These are phyloP conservation scores for Aspergillus niger DNA, from an alignment of 2,329 filamentous ascomycete genomes.

Conservation along the genomic window DNA sequence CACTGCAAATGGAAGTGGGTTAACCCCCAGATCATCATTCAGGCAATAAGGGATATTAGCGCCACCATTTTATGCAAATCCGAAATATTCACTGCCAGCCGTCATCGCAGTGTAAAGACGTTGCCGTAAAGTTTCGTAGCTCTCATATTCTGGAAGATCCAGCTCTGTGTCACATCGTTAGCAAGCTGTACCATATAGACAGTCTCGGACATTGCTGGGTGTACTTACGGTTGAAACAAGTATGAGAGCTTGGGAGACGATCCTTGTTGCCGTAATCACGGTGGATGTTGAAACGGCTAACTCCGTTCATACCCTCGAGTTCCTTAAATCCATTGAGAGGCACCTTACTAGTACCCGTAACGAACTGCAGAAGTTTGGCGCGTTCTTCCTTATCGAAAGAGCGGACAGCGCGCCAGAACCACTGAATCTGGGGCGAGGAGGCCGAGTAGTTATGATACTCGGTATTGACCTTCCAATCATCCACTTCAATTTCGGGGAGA, in stretches of 20 bases:
- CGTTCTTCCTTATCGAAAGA: slow-evolving; percentile 99
- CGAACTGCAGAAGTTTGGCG: slow-evolving; percentile 94
- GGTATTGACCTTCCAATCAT: slow-evolving; percentile 99
- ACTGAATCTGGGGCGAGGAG: slow-evolving; percentile 94
- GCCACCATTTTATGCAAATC: slow-evolving; percentile 71
- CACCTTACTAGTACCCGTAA: slow-evolving; percentile 97
- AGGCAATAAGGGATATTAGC: slow-evolving; percentile 11
- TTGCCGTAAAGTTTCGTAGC: slow-evolving; percentile 83
- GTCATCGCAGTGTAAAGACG: slow-evolving; percentile 95
- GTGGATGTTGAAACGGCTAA: slow-evolving; percentile 98
- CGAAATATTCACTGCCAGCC: slow-evolving; percentile 95
- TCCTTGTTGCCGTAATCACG: slow-evolving; percentile 97
- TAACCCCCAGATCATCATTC: slow-evolving; percentile 15
- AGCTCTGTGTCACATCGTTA: slow-evolving; percentile 67
- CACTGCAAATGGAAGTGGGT: slow-evolving; percentile 11
- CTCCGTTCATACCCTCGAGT: slow-evolving; percentile 97
- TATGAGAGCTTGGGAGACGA: slow-evolving; percentile 92
- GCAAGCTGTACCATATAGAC: slow-evolving; percentile 17
- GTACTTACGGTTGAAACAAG: slow-evolving; percentile 96
- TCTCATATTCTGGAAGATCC: slow-evolving; percentile 97
- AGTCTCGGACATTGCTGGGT: not conserved
- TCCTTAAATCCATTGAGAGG: slow-evolving; percentile 99
- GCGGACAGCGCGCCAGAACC: slow-evolving; percentile 98
- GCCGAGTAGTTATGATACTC: slow-evolving; percentile 98
- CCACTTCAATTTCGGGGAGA: slow-evolving; percentile 93